Base-by-base conservation (phyloP, 2,329 filamentous ascomycete species). In the Hymenoscyphus repandus region DNA sequence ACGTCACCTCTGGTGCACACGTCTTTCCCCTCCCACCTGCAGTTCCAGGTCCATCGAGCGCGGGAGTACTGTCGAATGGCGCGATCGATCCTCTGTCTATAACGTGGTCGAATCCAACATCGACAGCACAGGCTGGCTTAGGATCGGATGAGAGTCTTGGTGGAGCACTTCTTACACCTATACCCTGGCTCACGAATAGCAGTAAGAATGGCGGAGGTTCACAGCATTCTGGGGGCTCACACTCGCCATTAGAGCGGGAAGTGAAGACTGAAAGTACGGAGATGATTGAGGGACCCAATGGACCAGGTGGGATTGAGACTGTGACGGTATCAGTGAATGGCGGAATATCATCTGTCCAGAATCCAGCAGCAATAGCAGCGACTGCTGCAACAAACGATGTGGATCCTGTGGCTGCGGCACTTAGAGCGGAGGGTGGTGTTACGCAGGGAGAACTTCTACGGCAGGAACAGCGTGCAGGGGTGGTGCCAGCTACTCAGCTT, bases 91-190 rank as follows among this genome's bases (percentile, higher is more conserved):
- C 62, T 58, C 64, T 50, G 55, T 70, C 67, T 58, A 68, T 77
- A 10, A 68, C 72, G 3, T 77, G 77, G 73, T 70, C 70, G 41
- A 77, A 78, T 46, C 70, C 62, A 13, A 69, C 69, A 56, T 59
- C 69, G 2, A 59, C 66, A 1, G 64, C 65, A 2, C 67, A 69
- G 7, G 68, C 72, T 11, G 66, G 70, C 0, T 72, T 92, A 6
- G 91, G 90, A 1, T 90, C 87, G 44, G 92, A 97, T 62, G 92
- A 96, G 66, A 86, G 86, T 11, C 74, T 97, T 1, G 92, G 92
- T 18, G 93, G 93, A 6, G 93, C 93, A 0, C 75, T 96, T 15
- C 75, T 99, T 45, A 97, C 92, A 1, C 93, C 92, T 0, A 97
- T 99, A 51, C 88, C 91, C 0, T 99, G 93, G 93, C 73, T 97